Base-by-base conservation (phyloP, 2,329 filamentous ascomycete genomes). In the Venturia asperata region DNA sequence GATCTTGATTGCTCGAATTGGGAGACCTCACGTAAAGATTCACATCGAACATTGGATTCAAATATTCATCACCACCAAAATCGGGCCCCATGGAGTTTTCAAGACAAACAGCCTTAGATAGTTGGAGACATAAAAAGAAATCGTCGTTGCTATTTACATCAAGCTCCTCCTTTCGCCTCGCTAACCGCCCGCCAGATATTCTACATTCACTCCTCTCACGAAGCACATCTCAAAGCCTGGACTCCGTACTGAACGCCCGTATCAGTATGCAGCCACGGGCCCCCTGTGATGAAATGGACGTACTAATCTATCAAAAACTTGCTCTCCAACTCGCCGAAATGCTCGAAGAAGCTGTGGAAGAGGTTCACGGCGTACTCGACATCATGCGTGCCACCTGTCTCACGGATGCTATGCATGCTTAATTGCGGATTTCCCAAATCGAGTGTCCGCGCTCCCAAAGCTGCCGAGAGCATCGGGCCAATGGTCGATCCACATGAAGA, bases 401-500 rank as follows among this genome's bases (percentile, higher is more conserved):
- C 94, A 64, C 94, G 87, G 72, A 97, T 97, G 73, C 90, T 94
- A 78, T 97, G 93, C 94, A 97, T 97, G 74, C 89, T 92, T 68
- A 97, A 81, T 80, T 97, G 93, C 37, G 93, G 88, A 77, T 97
- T 97, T 11, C 93, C 93, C 65, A 97, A 78, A 77, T 99, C 94
- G 56, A 99, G 81, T 1, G 94, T 97, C 68, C 94, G 83, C 64
- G 91, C 87, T 65, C 94, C 94, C 71, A 97, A 80, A 66, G 88
- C 88, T 30, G 93, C 92, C 64, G 89, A 90, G 58, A 97, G 81
- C 87, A 97, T 97, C n/a, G 94, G 94, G 0, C 94, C 94, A 72
- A 99, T 99, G 43, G 94, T 99, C 79, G 90, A 93, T 65, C 94
- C 94, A 76, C 94, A 99, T 63, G 89, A 86, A 4, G 89, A 94